Conservation (phyloP, 2,329 filamentous ascomycete species). For the Myrmaecium sp. region DNA sequence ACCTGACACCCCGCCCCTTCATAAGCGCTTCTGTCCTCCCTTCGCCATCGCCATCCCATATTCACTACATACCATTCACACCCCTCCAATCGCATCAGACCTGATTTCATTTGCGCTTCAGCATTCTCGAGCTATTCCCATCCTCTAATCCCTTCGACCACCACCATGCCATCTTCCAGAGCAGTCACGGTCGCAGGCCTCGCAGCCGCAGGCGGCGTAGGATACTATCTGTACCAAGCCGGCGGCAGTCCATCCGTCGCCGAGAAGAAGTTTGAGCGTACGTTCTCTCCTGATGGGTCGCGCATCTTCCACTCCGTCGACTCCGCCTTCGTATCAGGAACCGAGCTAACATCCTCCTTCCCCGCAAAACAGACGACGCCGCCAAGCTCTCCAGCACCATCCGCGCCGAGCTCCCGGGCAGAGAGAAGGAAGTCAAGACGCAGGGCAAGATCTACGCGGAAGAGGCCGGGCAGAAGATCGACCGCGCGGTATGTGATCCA, state of each 20-base stretch:
- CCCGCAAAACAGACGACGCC: conserved; percentile 63
- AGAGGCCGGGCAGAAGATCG: conserved; percentile 32
- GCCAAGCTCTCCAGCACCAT: conserved; percentile 50
- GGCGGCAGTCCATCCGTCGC: conserved; percentile 68
- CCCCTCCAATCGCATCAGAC: conserved; percentile 3
- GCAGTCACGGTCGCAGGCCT: conserved; percentile 16
- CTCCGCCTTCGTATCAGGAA: conserved; percentile 3
- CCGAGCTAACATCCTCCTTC: conserved; percentile 3
- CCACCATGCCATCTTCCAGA: conserved; percentile 12
- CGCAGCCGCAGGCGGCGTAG: conserved; percentile 46
- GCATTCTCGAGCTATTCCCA: background rate
- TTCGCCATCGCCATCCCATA: conserved; percentile 4
- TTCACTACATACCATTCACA: conserved; percentile 1
- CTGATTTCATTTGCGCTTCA: too few relatives aligned
- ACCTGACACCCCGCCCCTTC: conserved; percentile 4
- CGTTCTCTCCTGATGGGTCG: too few relatives aligned
- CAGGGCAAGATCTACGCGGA: conserved; percentile 36
- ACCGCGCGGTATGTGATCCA: conserved; percentile 37
- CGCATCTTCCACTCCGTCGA: background rate
- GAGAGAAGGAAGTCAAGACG: conserved; percentile 45
- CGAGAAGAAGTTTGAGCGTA: conserved; percentile 77
- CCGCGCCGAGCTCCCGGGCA: conserved; percentile 48
- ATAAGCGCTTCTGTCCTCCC: too few relatives aligned
- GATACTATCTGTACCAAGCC: conserved; percentile 83
- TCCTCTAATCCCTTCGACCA: background rate